Percentiles rank a stretch among this genome's conserved stretches.
Evolutionary conservation across 129 eudicot species (phyloP).

Genomic region (Sambucus nigra): DNA sequence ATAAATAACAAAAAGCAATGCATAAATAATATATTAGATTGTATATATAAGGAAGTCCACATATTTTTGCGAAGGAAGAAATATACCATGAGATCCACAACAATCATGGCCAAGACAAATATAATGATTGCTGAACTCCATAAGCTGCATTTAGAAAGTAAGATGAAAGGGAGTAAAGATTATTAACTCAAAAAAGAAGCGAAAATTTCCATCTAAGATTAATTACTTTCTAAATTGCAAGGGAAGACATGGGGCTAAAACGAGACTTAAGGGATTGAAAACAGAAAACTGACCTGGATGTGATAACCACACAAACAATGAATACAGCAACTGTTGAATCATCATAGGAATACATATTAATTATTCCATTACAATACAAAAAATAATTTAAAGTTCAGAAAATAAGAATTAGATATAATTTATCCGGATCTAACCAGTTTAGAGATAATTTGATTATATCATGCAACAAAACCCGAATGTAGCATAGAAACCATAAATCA

Average conservation of each 20-base stretch:
- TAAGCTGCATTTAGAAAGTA: conserved; percentile 24
- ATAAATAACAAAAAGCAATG: neutral
- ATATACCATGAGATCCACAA: conserved; percentile 50
- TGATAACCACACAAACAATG: conserved; percentile 41
- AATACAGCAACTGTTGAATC: conserved; percentile 49
- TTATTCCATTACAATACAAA: neutral
- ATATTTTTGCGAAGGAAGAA: neutral
- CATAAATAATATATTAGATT: neutral
- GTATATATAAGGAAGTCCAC: neutral
- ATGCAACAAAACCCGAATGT: neutral
- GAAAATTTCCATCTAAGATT: neutral
- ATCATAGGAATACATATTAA: neutral
- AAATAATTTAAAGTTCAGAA: neutral
- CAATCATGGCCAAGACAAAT: conserved; percentile 52
- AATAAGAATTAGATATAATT: neutral
- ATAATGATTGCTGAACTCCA: conserved; percentile 63
- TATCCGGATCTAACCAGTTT: neutral
- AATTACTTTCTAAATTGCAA: neutral
- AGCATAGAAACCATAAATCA: neutral
- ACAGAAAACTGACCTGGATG: conserved; percentile 40
- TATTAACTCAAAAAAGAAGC: neutral
- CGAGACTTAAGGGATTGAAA: neutral
- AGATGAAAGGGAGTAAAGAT: neutral
- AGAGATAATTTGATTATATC: neutral
- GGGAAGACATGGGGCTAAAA: neutral